Evolutionary conservation across 2,329 filamentous ascomycete species (phyloP).

Genomic region (Herpotrichia juniperi): DNA sequence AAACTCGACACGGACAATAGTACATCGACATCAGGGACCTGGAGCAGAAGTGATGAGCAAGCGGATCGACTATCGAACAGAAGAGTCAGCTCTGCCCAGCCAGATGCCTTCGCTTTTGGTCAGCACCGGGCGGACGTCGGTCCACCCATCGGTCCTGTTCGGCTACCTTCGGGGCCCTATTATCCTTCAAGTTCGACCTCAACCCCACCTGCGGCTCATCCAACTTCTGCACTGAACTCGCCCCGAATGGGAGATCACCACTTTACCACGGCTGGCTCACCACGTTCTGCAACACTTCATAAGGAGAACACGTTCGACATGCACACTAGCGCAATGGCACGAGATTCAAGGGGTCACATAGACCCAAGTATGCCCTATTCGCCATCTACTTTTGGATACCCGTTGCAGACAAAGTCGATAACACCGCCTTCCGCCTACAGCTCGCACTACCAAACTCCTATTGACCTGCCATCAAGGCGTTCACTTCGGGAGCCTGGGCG

Average conservation of each 20-base stretch:
- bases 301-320: conserved; percentile 34
- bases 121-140: conserved; percentile 33
- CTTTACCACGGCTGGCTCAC: conserved; percentile 42
- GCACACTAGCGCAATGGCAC: conserved; percentile 19
- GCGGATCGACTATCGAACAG: conserved; percentile 30
- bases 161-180: conserved; percentile 30
- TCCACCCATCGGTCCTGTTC: conserved; percentile 30
- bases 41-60: conserved; percentile 38
- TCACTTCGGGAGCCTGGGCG: conserved; percentile 33
- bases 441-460: conserved; percentile 26
- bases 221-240: conserved; percentile 40
- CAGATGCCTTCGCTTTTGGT: conserved; percentile 19
- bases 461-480: conserved; percentile 39
- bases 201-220: conserved; percentile 38
- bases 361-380: conserved; percentile 27
- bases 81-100: conserved; percentile 34
- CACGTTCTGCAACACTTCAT: conserved; percentile 31
- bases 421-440: conserved; percentile 22
- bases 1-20: conserved; percentile 49
- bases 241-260: conserved; percentile 40
- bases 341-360: conserved; percentile 25
- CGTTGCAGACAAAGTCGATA: conserved; percentile 22
- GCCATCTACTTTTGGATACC: conserved; percentile 21
- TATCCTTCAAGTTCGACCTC: conserved; percentile 39
- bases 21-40: conserved; percentile 24